phyloP scores from a whole-genome alignment of 2,329 filamentous ascomycete species.

The Tolypocladium tropicale region DNA sequence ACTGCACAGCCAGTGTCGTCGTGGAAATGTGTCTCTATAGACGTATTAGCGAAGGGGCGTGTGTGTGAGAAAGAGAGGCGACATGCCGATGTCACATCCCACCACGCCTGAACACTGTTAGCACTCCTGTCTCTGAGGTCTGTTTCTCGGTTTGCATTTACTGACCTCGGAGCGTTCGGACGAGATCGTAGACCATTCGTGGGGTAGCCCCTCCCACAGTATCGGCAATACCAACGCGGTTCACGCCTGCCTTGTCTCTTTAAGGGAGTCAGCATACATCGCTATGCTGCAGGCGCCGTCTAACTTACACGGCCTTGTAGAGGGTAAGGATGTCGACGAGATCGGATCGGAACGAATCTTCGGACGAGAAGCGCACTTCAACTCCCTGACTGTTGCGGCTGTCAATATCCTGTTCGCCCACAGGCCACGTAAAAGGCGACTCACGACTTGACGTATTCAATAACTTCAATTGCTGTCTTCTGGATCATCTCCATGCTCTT shows the following conservation, averaged over 20 bases:
- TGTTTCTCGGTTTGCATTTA: not conserved
- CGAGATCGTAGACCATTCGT: not conserved
- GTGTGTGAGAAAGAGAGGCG: not conserved
- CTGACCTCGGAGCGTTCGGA: not conserved
- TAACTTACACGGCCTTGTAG: not conserved
- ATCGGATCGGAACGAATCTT: not conserved
- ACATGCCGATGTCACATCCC: not conserved
- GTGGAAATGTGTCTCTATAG: not conserved
- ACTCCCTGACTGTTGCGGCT: not conserved
- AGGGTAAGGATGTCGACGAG: not conserved
- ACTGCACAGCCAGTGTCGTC: not conserved
- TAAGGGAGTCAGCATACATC: no score
- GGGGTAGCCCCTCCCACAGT: not conserved
- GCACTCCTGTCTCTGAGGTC: not conserved
- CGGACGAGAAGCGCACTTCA: not conserved
- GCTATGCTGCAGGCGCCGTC: no score
- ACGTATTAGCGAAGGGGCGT: not conserved
- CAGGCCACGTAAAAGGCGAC: no score
- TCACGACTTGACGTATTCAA: not conserved
- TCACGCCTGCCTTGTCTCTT: not conserved
- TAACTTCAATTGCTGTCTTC: not conserved
- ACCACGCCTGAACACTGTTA: not conserved
- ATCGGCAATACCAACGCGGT: not conserved
- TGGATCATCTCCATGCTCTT: not conserved
- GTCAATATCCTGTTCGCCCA: not conserved